Base-by-base conservation (phyloP, 169 alveolate species). In the Sarcocystis neurona region DNA sequence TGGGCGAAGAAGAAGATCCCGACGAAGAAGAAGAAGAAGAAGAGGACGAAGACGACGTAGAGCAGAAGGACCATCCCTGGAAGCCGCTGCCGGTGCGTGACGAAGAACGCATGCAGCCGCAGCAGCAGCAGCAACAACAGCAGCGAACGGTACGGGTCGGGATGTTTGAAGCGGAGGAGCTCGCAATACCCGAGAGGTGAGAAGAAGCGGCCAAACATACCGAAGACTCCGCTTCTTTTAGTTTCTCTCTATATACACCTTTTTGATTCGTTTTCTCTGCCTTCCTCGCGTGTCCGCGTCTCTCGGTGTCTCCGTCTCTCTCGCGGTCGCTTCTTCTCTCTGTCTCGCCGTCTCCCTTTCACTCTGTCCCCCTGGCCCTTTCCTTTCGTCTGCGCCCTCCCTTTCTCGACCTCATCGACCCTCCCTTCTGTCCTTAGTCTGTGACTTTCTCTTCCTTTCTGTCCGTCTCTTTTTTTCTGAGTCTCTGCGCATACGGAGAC, bases 91-190 rank as follows among this genome's bases (percentile, higher is more conserved):
- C 12, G 12, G 30, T 53, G 12, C 66, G 30, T 15, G 12, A 12
- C 12, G 66, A 53, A 53, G 30, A 53, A 53, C 30, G 66, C 66
- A 15, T 53, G 12, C 66, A n/a, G n/a, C n/a, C n/a, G n/a, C n/a
- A n/a, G n/a, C n/a, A n/a, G n/a, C n/a, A n/a, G n/a, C n/a, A n/a
- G n/a, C n/a, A n/a, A n/a, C n/a, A n/a, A n/a, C n/a, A n/a, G n/a
- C n/a, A n/a, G n/a, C 56, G 23, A 4, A 39, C 34, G 37, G 48
- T 72, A 27, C 82, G 34, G 30, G 32, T 43, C 20, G 82, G 82
- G 0, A 39, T 39, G 82, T 72, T 72, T 37, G 3, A n/a, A 2
- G 82, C 82, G 12, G 82, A 72, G 56, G 82, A 72, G 10, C 82
- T 72, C n/a, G 37, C 39, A 10, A 23, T 72, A 2, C 82, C 82